Base-by-base conservation (phyloP, 129 eudicot genomes). In the Ambrosia trifida region DNA sequence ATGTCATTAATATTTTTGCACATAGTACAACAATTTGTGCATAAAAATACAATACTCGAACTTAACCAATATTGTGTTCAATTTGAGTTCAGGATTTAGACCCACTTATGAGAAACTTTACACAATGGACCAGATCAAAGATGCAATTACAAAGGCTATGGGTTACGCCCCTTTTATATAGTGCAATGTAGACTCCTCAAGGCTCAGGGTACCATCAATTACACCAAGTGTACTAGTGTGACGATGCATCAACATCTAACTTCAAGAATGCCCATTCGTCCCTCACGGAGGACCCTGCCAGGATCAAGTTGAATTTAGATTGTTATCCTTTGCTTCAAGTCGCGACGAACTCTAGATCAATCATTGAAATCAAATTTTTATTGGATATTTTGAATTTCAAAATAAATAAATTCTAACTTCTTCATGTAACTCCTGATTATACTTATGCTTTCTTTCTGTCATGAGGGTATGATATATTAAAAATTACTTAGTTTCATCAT, bases 221-320 rank as follows among this genome's bases (percentile, higher is more conserved):
- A 11, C 88, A 78, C 72, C 96, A 91, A 77, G 79, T 91, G n/a
- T 88, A 91, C 61, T 69, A 84, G 8, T 91, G 97, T 76, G 96
- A 82, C 2, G 88, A 88, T 45, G 81, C 65, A 36, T 83, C 92
- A 1, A 96, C 47, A 40, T 78, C 88, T 1, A 33, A 69, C 4
- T 75, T 89, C 57, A 93, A 7, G 78, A 85, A 35, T 93, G 98
- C 11, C 98, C 98, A 0, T 72, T 71, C 76, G 67, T 81, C n/a
- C 98, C 98, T 3, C 71, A 82, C 17, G 88, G 91, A 18, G 7
- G 66, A 50, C 47, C 76, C 13, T 86, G 91, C 58, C 86, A 86
- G 17, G 64, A 75, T 24, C 43, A 73, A 52, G 79, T 86, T 12
- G 84, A 84, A 20, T 81, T 86, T 35, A 83, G 84, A 50, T 35